Conservation (phyloP, 495 filamentous ascomycete genomes). For the Parmelia sp. region DNA sequence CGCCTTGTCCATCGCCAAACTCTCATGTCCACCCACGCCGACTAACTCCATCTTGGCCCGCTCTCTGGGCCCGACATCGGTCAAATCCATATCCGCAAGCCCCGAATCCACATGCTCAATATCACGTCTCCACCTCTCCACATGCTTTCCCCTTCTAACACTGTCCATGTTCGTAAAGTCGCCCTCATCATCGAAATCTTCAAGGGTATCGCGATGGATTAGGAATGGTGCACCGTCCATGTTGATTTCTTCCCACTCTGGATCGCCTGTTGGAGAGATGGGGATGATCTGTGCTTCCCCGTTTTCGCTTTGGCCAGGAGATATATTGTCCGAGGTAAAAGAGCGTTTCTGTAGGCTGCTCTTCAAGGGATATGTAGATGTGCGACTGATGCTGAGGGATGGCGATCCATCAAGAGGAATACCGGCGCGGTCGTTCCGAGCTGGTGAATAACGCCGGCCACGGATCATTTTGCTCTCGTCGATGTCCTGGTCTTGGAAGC, state of each 20-base stretch:
- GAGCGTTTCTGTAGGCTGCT: slow-evolving; percentile 1
- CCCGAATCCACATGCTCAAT: slow-evolving; percentile 26
- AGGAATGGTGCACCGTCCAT: slow-evolving; percentile 22
- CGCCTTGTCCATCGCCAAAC: slow-evolving; percentile 1
- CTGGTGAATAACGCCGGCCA: slow-evolving; percentile 13
- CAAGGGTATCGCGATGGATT: slow-evolving; percentile 19
- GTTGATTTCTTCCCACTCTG: slow-evolving; percentile 22
- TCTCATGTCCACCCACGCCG: slow-evolving; percentile 17
- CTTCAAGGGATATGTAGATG: slow-evolving; percentile 1
- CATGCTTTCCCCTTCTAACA: slow-evolving; percentile 7
- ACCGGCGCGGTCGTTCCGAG: slow-evolving; percentile 10
- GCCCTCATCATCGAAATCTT: slow-evolving; percentile 13
- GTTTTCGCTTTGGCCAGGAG: slow-evolving; percentile 4
- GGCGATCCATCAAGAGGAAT: slow-evolving; percentile 21
- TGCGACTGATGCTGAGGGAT: slow-evolving; percentile 14
- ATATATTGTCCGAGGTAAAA: background rate
- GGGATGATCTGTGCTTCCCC: slow-evolving; percentile 20
- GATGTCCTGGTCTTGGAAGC: background rate
- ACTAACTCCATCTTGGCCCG: background rate
- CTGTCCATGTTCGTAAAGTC: slow-evolving; percentile 9
- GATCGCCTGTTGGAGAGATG: slow-evolving; percentile 21
- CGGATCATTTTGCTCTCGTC: slow-evolving; percentile 13
- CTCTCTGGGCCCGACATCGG: background rate
- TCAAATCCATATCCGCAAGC: slow-evolving; percentile 24
- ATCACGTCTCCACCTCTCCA: slow-evolving; percentile 15